phyloP scores from a whole-genome alignment of 176 grass and related monocot species.

The Juncus inflexus region DNA sequence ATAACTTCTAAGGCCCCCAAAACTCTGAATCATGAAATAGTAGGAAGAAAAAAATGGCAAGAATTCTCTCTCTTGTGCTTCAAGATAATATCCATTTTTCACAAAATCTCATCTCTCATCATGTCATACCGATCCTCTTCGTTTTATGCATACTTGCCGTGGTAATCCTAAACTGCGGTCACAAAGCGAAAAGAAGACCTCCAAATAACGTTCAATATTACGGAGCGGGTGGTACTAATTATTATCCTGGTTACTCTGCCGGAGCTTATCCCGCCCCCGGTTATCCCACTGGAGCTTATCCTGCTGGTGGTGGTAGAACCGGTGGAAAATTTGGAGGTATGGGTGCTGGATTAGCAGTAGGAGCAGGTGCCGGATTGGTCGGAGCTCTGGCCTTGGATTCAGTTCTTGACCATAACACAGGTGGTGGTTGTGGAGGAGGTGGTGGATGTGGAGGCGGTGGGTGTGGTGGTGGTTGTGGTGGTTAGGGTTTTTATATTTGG shows the following conservation, averaged over 20 bases:
- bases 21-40: slow-evolving; percentile 8
- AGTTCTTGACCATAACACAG: neutral
- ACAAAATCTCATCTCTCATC: neutral
- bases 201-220: slow-evolving; percentile 8
- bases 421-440: too few species aligned
- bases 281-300: too few species aligned
- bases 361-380: slow-evolving; percentile 9
- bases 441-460: neutral
- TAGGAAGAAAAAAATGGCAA: slow-evolving; percentile 11
- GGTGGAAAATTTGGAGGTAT: neutral
- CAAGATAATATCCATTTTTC: neutral
- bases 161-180: slow-evolving; percentile 22
- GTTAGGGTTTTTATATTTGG: neutral
- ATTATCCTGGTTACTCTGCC: neutral
- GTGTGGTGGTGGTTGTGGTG: neutral
- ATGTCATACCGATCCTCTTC: slow-evolving; percentile 1
- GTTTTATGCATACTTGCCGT: slow-evolving; percentile 1
- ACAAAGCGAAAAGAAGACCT: neutral
- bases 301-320: neutral
- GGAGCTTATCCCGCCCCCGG: too few species aligned
- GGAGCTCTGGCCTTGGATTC: slow-evolving; percentile 3
- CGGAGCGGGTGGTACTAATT: neutral
- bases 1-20: too few species aligned
- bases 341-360: slow-evolving; percentile 12
- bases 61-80: neutral